A percentile compares a stretch with the other conserved stretches of the same genome.
Evolutionary conservation across 768 basidiomycete genomes (phyloP).

Genomic region (Rhizopogon sp.): DNA sequence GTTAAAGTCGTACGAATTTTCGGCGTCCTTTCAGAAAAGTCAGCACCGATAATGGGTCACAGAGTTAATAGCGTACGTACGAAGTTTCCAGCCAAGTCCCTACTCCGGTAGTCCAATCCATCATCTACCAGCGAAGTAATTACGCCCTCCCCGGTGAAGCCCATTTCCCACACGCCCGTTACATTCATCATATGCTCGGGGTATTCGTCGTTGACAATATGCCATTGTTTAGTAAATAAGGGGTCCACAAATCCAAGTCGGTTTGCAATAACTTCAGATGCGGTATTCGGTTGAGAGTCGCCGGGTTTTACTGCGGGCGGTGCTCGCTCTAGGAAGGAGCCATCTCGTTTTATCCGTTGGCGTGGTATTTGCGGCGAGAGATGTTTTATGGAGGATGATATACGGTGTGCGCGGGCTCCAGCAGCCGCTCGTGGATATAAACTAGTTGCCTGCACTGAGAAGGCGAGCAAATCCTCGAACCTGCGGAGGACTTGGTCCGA

Average conservation of each 20-base stretch:
- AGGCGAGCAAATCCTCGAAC: conserved; percentile 39
- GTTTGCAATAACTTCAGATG: conserved; percentile 45
- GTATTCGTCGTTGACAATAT: conserved; percentile 82
- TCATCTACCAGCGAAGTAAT: conserved; percentile 92
- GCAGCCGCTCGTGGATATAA: conserved; percentile 8
- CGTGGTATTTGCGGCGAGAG: conserved; percentile 62
- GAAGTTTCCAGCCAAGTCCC: conserved; percentile 88
- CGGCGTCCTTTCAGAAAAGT: conserved; percentile 56
- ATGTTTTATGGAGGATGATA: conserved; percentile 55
- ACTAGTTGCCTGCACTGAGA: neutral
- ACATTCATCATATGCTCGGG: conserved; percentile 89
- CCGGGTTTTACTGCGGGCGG: conserved; percentile 51
- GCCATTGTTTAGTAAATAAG: conserved; percentile 85
- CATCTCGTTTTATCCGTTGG: conserved; percentile 57
- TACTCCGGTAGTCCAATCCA: conserved; percentile 85
- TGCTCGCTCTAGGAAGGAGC: conserved; percentile 28
- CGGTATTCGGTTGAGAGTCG: conserved; percentile 17
- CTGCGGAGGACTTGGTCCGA: conserved; percentile 46
- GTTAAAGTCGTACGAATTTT: conserved; percentile 94
- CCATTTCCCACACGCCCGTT: conserved; percentile 88
- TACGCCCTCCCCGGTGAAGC: conserved; percentile 82
- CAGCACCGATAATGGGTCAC: neutral
- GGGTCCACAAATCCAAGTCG: conserved; percentile 76
- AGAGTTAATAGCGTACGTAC: conserved; percentile 51
- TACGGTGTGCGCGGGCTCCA: conserved; percentile 36